Evolutionary conservation across 495 filamentous ascomycete species (phyloP), one percentile per base, ranked within the genome.

Genomic region (Arthonia radiata): DNA sequence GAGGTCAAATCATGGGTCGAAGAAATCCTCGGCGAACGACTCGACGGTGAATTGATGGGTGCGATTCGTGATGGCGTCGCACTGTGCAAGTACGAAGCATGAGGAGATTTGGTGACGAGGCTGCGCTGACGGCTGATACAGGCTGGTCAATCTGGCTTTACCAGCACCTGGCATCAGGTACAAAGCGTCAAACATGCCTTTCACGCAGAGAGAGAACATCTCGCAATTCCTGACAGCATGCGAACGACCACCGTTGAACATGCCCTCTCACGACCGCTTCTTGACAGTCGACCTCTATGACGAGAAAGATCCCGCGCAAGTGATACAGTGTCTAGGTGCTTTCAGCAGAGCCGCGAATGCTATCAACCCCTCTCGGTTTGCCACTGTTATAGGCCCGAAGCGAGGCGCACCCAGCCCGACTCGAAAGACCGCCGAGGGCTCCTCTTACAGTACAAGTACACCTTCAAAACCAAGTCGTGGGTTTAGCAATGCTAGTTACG

Each of bases 121-220:
- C 14, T 10, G 23, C 9, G 25, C 30, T 39, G 17, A 36, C 23
- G 2, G 5, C 4, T 23, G 11, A n/a, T 23, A 13, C 32, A 91
- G 82, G 39, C 67, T 97, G 22, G 61, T 76, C 32, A 97, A 92
- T 40, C 58, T 81, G 29, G 77, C 64, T 25, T 54, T 82, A 28
- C 71, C 70, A 5, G 57, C 67, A 5, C 72, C 80, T 6, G 74
- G 74, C 22, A 66, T 90, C 46, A 67, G 61, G 43, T 75, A 59
- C 48, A 91, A 92, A 49, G 57, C 66, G 32, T 89, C 78, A 0
- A 41, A 67, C 15, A 94, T 93, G 81, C 86, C 86, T 2, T 97
- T 97, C 48, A 82, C 94, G 17, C 89, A 94, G 49, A 94, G 92
- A 86, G 86, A 99, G 45, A 94, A 99, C 39, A 92, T 99, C 41